Evolutionary conservation across 1,284 basidiomycete species (phyloP).

Genomic region (Moniliophthora roreri): DNA sequence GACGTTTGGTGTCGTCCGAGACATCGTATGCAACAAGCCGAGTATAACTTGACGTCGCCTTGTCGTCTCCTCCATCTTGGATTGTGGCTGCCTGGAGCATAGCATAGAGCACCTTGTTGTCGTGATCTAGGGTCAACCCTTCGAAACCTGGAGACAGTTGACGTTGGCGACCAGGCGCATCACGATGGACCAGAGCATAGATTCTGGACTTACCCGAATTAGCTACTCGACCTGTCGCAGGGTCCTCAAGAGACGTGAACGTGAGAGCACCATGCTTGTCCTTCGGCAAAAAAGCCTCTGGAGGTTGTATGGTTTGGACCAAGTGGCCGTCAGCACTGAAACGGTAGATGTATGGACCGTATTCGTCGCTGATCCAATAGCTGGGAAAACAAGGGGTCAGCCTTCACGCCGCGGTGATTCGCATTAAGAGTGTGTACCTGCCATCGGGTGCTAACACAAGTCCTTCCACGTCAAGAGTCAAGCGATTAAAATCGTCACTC

Average conservation of each 20-base stretch:
- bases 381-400: conserved; percentile 25
- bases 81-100: conserved; percentile 65
- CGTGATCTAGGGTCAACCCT: conserved; percentile 54
- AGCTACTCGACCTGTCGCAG: conserved; percentile 46
- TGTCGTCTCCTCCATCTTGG: conserved; percentile 58
- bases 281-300: conserved; percentile 45
- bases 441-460: conserved; percentile 59
- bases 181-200: not conserved
- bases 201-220: conserved; percentile 41
- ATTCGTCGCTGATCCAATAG: conserved; percentile 68
- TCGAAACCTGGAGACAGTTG: conserved; percentile 56
- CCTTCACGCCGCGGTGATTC: conserved; percentile 3
- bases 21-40: conserved; percentile 60
- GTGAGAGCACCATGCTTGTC: conserved; percentile 45
- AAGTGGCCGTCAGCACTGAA: conserved; percentile 47
- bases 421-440: conserved; percentile 32
- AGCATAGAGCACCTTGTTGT: conserved; percentile 53
- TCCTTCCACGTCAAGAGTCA: conserved; percentile 64
- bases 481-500: conserved; percentile 40
- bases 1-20: conserved; percentile 27
- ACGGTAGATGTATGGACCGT: conserved; percentile 69
- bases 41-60: conserved; percentile 48
- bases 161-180: not conserved
- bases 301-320: conserved; percentile 60
- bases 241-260: conserved; percentile 54